Base-by-base conservation (phyloP, 805 yeast species). In the Zygosaccharomyces pseudorouxii region DNA sequence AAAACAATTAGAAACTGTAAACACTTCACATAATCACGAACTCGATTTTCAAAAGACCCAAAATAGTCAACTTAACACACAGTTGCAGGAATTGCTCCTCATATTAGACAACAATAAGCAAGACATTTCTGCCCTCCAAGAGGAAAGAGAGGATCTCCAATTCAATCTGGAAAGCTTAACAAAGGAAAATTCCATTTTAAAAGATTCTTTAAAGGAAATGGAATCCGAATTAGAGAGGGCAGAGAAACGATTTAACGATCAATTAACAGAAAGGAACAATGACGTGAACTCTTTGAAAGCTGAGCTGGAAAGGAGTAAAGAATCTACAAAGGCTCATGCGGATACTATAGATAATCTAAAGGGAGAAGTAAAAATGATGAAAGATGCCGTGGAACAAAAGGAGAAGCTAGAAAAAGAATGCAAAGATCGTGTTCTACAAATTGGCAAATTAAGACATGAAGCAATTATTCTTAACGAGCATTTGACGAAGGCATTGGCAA, bases 401-500 rank as follows among this genome's bases (percentile, higher is more conserved):
- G 50, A 58, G 0, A 72, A 71, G 58, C 72, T 74, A 45, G 86
- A 76, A 60, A 70, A 65, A 46, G 89, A 75, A 62, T 71, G 76
- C 39, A 81, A 73, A 71, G 89, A 76, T 52, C 89, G 88, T 66
- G 88, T 82, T 50, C 70, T 90, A 29, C 77, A 82, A 44, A 80
- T 93, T 45, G 98, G 98, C 1, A 93, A 92, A 63, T 75, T 93
- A 43, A 79, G 97, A 46, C 98, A 92, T 65, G 99, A 93, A 65
- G 92, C 95, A 1, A 92, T 93, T 8, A 87, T 88, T 22, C 71
- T 92, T 49, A 93, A 93, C 64, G 99, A 93, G 63, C 98, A 93
- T 69, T 71, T 93, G 47, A 89, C 96, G n/a, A 92, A 93, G 60
- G 95, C 98, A 1, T 70, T 92, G 52, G 80, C 88, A 22, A 74